Base-by-base conservation (phyloP, 805 yeast genomes). In the Teunomyces kruisii region DNA sequence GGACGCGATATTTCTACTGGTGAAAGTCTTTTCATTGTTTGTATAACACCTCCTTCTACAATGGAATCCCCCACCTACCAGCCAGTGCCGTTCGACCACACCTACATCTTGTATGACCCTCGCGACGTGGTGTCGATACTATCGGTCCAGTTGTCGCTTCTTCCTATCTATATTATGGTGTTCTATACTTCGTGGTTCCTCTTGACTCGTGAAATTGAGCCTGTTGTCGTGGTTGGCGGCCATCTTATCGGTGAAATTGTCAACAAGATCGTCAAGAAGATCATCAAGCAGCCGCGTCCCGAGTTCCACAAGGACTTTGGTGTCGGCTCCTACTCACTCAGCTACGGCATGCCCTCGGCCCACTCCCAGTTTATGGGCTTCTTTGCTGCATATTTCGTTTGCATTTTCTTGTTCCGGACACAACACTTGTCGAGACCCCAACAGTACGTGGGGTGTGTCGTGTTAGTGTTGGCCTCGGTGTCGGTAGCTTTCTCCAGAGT, bases 261-360 rank as follows among this genome's bases (percentile, higher is more conserved):
- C 19, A 92, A 92, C 64, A 80, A 84, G 46, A 52, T 85, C 1
- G 65, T 87, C 32, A 92, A 92, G 61, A 71, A 73, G 15, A 31
- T 79, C 1, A 63, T 89, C 32, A 80, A 78, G 52, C 87, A 86
- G 57, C 84, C 88, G 16, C 74, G 99, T 49, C 99, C 99, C 7
- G 76, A 70, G 6, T 72, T 72, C 56, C 77, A 72, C 51, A 64
- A 63, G 44, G 68, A 65, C 32, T 72, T 72, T 43, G 77, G 76
- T n/a, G 59, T 70, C 37, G 80, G 54, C 19, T 74, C 69, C 19
- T 59, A 59, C 36, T 64, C 80, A 46, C 74, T 86, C 50, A 83
- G 86, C 0, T 90, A 84, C 61, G 99, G 99, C 0, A 92, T 92
- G 97, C 99, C 99, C 0, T 83, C 91, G 43, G 97, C 99, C 1